Base-by-base conservation (phyloP, 2,329 filamentous ascomycete species). In the Macroventuria anomochaeta region DNA sequence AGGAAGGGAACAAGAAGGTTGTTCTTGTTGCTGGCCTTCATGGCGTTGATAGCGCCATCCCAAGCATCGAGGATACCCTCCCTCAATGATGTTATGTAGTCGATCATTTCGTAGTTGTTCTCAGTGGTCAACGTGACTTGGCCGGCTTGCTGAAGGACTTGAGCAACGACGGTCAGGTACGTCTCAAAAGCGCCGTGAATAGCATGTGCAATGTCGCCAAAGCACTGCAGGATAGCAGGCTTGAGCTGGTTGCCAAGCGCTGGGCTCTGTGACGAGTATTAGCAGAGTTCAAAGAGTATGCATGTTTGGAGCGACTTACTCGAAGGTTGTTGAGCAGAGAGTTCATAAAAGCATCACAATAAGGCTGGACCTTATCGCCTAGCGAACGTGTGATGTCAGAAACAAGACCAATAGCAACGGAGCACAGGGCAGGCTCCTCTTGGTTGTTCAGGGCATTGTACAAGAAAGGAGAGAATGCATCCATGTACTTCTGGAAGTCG, bases 51-150 rank as follows among this genome's bases (percentile, higher is more conserved):
- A 63, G 96, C 95, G 63, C 95, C 95, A 68, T 93, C 92, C 93
- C 96, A 99, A 28, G 95, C 95, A 81, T 99, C 95, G 88, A 97
- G 96, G 64, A 99, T 97, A 65, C 93, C 95, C 74, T 99, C 96
- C 47, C 95, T 88, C 41, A 99, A 84, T 17, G 93, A 96, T 61
- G 96, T 86, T 65, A 99, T 88, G 73, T 99, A 99, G 77, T 97
- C 93, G 53, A 93, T 88, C 89, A 97, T 96, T 77, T 99, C 95
- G 67, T 93, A 95, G 43, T 89, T 90, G 54, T 89, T 88, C 63
- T 97, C 92, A 23, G 87, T 83, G 51, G 86, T 86, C 34, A 90
- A 85, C 26, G 88, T 90, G 51, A 99, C 91, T 37, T 84, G 87
- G 15, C 92, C 89, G 50, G 95, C 95, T 76, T 97, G 93, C 77